A percentile compares a stretch with the other conserved stretches of the same genome.
Evolutionary conservation across 495 filamentous ascomycete genomes (phyloP).

Genomic region (Tuber calosporum): DNA sequence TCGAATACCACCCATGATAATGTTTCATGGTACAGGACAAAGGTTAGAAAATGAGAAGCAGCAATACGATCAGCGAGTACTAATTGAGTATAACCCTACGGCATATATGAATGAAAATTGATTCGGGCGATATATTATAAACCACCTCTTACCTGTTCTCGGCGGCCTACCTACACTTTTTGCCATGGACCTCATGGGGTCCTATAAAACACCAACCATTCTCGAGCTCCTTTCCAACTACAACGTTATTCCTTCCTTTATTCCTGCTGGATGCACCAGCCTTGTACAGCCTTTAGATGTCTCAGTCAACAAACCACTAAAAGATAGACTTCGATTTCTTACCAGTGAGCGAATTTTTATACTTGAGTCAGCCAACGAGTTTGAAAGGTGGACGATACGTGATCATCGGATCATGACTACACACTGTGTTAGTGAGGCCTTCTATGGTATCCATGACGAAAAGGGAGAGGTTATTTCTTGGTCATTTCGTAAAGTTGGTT

Average conservation of each 20-base stretch:
- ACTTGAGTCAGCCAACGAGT: not conserved
- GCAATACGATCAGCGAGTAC: no score
- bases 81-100: no score
- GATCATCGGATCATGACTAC: not conserved
- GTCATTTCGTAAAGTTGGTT: not conserved
- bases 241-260: no score
- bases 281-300: not conserved
- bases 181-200: no score
- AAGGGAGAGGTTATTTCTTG: not conserved
- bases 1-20: constrained; percentile 1
- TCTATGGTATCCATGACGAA: not conserved
- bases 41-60: no score
- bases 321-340: constrained; percentile 1
- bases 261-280: no score
- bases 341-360: constrained; percentile 5
- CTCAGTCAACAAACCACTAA: not conserved
- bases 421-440: constrained; percentile 8
- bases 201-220: no score
- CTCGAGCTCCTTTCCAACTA: not conserved
- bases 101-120: no score
- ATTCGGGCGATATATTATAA: no score
- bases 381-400: constrained; percentile 3
- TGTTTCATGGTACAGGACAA: not conserved
- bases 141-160: no score
- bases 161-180: no score